Base-by-base conservation (phyloP, 768 basidiomycete species). In the Termitomyces sp. region DNA sequence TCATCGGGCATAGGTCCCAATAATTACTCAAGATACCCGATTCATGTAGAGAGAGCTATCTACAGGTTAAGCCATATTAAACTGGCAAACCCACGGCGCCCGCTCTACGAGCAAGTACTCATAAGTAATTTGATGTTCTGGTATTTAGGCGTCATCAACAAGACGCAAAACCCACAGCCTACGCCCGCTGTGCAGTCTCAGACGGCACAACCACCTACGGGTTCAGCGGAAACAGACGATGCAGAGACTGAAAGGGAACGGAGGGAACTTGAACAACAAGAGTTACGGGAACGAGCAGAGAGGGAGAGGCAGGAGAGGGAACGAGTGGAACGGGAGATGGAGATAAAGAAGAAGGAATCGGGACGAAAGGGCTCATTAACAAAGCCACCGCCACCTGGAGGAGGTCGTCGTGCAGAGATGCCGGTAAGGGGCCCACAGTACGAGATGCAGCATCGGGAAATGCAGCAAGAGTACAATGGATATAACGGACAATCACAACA, bases 61-160 rank as follows among this genome's bases (percentile, higher is more conserved):
- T 99, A 99, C 73, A 81, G 97, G 59, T 77, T 99, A 50, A 95
- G 92, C 69, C 97, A 99, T 68, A 99, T 99, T 79, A 99, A 99
- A 72, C 79, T 99, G 46, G 97, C 97, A 22, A 99, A 98, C 73
- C 95, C 97, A 9, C 82, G 97, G 58, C 82, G 97, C 46, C 95
- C 97, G 27, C 79, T 99, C 18, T 98, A 97, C 67, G 97, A 99
- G 76, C 97, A 99, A 72, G 97, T 90, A 54, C 76, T 92, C 57
- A 93, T 92, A 71, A 92, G 89, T 68, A 94, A 94, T 68, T 76
- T 94, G 65, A 97, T 96, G 93, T 98, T 99, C 79, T 99, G 97
- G 97, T 99, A 98, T 69, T 81, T 99, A 37, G 93, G 95, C 13
- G 87, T 98, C 63, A 98, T 98, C 74, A 97, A 98, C 72, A 94